Evolutionary conservation across 805 yeast genomes (phyloP).

Genomic region (Candida nitratophila): DNA sequence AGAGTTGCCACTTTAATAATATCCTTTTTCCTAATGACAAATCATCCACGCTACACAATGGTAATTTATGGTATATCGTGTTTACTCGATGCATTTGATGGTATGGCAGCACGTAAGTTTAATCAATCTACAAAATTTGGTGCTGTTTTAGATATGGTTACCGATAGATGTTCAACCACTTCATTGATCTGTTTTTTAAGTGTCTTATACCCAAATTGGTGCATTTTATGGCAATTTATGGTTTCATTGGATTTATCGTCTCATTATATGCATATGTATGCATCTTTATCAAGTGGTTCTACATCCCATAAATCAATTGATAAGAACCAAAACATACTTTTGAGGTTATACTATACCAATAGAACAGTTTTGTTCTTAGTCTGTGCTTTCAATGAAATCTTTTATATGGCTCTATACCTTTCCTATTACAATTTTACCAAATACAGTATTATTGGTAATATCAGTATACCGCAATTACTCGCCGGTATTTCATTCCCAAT

Average conservation of each 20-base stretch:
- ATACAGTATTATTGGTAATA: constrained; percentile 31
- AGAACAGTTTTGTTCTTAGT: constrained; percentile 76
- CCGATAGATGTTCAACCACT: constrained; percentile 95
- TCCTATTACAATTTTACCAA: constrained; percentile 49
- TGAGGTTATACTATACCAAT: constrained; percentile 83
- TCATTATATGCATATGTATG: constrained; percentile 98
- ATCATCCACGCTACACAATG: constrained; percentile 71
- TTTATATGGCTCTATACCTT: constrained; percentile 84
- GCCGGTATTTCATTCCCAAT: constrained; percentile 67
- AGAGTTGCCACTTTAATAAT: constrained; percentile 77
- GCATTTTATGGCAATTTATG: constrained; percentile 71
- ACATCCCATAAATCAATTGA: constrained; percentile 79
- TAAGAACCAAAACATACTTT: constrained; percentile 59
- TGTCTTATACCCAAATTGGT: constrained; percentile 66
- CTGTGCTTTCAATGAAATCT: constrained; percentile 90
- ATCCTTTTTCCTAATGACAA: constrained; percentile 75
- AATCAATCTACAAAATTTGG: constrained; percentile 91
- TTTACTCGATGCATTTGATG: constrained; percentile 91
- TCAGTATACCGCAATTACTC: constrained; percentile 19
- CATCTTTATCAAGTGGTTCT: constrained; percentile 75
- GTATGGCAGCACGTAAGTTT: constrained; percentile 84
- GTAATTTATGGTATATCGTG: constrained; percentile 81
- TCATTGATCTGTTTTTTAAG: constrained; percentile 85
- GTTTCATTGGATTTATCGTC: constrained; percentile 84
- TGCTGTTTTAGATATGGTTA: constrained; percentile 97